phyloP scores from a whole-genome alignment of 2,329 filamentous ascomycete species.

The Gnomoniopsis sp. region DNA sequence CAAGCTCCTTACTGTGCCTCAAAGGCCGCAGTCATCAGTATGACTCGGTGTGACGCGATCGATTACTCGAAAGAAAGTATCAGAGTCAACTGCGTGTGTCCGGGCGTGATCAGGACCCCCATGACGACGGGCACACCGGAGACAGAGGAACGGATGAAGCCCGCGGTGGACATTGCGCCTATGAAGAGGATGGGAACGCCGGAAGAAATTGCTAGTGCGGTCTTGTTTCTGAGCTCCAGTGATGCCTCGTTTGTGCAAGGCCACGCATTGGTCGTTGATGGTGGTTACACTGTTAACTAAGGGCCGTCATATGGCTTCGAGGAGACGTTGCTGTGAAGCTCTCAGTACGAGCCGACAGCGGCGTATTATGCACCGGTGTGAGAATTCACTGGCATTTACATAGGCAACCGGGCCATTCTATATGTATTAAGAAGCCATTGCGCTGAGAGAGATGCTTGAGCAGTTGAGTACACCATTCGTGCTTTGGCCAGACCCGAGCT shows the following conservation, averaged over 20 bases:
- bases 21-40: slow-evolving; percentile 55
- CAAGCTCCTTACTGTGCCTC: slow-evolving; percentile 54
- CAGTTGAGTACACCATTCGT: slow-evolving; percentile 1
- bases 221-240: slow-evolving; percentile 46
- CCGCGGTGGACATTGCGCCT: slow-evolving; percentile 42
- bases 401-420: too few relatives aligned
- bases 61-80: slow-evolving; percentile 47
- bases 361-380: too few relatives aligned
- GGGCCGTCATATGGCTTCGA: background rate
- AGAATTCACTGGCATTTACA: too few relatives aligned
- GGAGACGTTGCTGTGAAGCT: too few relatives aligned
- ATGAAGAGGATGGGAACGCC: slow-evolving; percentile 49
- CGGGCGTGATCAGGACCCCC: slow-evolving; percentile 43
- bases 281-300: slow-evolving; percentile 46
- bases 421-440: background rate
- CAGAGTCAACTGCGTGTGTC: slow-evolving; percentile 36
- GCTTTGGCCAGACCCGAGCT: background rate
- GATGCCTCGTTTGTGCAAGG: slow-evolving; percentile 50
- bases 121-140: slow-evolving; percentile 41
- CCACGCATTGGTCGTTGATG: slow-evolving; percentile 49
- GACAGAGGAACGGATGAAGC: slow-evolving; percentile 34
- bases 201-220: slow-evolving; percentile 46
- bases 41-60: slow-evolving; percentile 55
- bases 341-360: too few relatives aligned
- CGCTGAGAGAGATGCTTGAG: slow-evolving; percentile 6